phyloP scores from a whole-genome alignment of 179 eudicot genomes.

The Beta macrorhiza region DNA sequence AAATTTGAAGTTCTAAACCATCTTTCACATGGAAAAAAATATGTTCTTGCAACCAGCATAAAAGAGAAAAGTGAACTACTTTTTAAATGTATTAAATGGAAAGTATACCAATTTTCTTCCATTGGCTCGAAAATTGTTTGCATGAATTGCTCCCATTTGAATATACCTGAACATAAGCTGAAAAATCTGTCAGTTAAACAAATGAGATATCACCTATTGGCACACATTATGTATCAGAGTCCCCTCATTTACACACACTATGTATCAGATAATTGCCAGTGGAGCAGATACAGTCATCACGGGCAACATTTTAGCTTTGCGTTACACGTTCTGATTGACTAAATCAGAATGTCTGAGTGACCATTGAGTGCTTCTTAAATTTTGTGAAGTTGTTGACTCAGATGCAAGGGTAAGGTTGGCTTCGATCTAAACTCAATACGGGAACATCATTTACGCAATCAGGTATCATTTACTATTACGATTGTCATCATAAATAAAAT shows the following conservation, averaged over 20 bases:
- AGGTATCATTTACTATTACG: neutral
- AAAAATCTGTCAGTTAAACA: conserved; percentile 1
- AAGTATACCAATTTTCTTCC: conserved; percentile 72
- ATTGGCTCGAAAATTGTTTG: conserved; percentile 52
- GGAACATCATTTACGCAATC: neutral
- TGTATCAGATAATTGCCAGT: neutral
- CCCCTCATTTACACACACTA: neutral
- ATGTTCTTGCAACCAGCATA: neutral
- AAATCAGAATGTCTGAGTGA: neutral
- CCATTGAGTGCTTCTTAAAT: neutral
- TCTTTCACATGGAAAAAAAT: neutral
- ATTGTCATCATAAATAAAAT: neutral
- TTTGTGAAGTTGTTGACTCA: neutral
- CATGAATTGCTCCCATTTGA: conserved; percentile 70
- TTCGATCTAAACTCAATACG: neutral
- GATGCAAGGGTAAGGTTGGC: neutral
- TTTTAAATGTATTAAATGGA: conserved; percentile 7
- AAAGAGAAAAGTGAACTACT: neutral
- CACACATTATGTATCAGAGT: neutral
- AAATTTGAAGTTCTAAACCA: neutral
- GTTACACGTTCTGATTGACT: neutral
- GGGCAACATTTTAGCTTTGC: neutral
- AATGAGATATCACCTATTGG: neutral
- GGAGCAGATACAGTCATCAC: neutral
- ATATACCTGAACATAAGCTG: conserved; percentile 49